Percentiles rank a stretch among this genome's conserved stretches.
Conservation (phyloP, 1,139 yeast species). For the Meyerozyma elateridarum region DNA sequence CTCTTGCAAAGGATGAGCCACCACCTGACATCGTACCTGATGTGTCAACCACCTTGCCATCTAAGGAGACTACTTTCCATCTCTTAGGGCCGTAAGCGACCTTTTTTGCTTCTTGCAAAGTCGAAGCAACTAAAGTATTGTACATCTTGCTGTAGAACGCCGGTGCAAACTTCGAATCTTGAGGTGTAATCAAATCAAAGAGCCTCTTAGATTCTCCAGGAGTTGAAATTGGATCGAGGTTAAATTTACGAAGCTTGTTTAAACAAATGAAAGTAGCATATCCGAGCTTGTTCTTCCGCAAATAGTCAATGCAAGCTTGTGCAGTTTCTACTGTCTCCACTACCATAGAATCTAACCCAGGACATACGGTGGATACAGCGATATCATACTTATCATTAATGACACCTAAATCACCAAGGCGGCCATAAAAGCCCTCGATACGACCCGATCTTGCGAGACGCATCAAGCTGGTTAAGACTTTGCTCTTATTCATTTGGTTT, state of each 20-base stretch:
- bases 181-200: constrained; percentile 74
- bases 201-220: constrained; percentile 67
- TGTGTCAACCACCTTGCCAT: constrained; percentile 89
- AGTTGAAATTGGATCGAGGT: constrained; percentile 57
- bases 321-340: constrained; percentile 94
- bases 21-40: constrained; percentile 99
- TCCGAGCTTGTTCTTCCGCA: constrained; percentile 81
- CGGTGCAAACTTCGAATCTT: constrained; percentile 64
- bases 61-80: constrained; percentile 86
- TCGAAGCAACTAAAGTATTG: constrained; percentile 82
- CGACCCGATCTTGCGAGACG: constrained; percentile 78
- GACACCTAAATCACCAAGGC: constrained; percentile 85
- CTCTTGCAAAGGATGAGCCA: constrained; percentile 62
- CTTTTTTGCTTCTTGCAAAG: constrained; percentile 73
- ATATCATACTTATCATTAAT: constrained; percentile 86
- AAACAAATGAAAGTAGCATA: constrained; percentile 84
- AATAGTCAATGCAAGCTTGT: constrained; percentile 82
- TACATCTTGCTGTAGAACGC: constrained; percentile 86
- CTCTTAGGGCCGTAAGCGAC: constrained; percentile 84
- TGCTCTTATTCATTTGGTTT: constrained; percentile 61
- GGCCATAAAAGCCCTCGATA: constrained; percentile 79
- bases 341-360: constrained; percentile 86
- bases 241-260: constrained; percentile 64
- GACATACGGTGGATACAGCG: constrained; percentile 94
- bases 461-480: constrained; percentile 65